A percentile compares a stretch with the other conserved stretches of the same genome.
Evolutionary conservation across 2,329 filamentous ascomycete species (phyloP).

Genomic region (Coniochaeta sp.): DNA sequence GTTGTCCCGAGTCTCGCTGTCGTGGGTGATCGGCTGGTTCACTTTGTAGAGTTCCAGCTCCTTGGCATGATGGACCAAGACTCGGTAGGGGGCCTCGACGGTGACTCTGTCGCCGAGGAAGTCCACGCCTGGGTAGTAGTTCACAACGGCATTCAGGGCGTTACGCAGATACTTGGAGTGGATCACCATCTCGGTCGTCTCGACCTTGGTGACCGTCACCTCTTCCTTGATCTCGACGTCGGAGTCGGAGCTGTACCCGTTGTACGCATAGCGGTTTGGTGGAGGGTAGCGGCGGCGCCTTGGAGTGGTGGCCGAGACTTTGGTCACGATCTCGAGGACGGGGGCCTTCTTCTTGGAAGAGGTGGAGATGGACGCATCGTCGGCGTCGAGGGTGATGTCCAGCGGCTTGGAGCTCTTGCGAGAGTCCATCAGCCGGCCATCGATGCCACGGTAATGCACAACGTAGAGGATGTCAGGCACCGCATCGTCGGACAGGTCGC

Average conservation of each 20-base stretch:
- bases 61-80: conserved; percentile 37
- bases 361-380: conserved; percentile 5
- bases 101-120: conserved; percentile 26
- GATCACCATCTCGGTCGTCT: conserved; percentile 32
- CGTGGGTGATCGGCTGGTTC: conserved; percentile 32
- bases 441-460: conserved; percentile 27
- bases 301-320: conserved; percentile 19
- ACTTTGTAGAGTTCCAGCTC: conserved; percentile 33
- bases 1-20: conserved; percentile 28
- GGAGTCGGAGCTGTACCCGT: conserved; percentile 17
- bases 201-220: conserved; percentile 14
- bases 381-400: conserved; percentile 21
- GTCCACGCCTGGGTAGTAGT: conserved; percentile 36
- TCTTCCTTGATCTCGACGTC: conserved; percentile 15
- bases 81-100: conserved; percentile 36
- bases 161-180: conserved; percentile 37
- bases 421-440: conserved; percentile 24
- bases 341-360: conserved; percentile 20
- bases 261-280: conserved; percentile 14
- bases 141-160: conserved; percentile 37
- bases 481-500: conserved; percentile 17
- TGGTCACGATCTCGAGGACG: conserved; percentile 35
- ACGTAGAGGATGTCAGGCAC: conserved; percentile 33
- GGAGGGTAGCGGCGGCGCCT: conserved; percentile 5
- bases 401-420: conserved; percentile 30